Percentiles rank a stretch among this genome's conserved stretches.
Evolutionary conservation across 768 basidiomycete species (phyloP).

Genomic region (Porpolomopsis calyptriformis): DNA sequence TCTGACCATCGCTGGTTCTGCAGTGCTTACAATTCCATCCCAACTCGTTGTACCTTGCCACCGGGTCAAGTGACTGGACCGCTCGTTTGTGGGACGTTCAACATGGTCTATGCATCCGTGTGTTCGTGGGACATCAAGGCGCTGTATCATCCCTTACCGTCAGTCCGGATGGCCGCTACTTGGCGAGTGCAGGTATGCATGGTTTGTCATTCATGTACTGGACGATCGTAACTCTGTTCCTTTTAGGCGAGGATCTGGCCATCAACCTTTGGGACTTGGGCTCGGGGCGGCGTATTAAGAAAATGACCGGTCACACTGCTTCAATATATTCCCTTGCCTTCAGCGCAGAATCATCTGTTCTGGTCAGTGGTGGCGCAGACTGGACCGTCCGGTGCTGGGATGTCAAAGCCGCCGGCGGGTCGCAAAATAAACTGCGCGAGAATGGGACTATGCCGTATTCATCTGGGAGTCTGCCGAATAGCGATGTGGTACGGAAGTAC

Average conservation of each 20-base stretch:
- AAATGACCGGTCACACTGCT: slow-evolving; percentile 88
- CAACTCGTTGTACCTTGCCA: slow-evolving; percentile 93
- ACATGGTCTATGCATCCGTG: slow-evolving; percentile 82
- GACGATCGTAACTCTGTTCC: not conserved
- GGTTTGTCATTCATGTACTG: not conserved
- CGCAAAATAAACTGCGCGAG: slow-evolving; percentile 30
- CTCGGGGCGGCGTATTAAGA: slow-evolving; percentile 90
- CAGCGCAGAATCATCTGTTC: slow-evolving; percentile 80
- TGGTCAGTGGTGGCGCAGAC: slow-evolving; percentile 87
- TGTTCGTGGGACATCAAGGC: slow-evolving; percentile 93
- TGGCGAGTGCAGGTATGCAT: slow-evolving; percentile 72
- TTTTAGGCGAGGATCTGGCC: slow-evolving; percentile 78
- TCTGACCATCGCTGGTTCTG: not conserved
- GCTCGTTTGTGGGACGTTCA: slow-evolving; percentile 99
- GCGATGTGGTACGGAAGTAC: slow-evolving; percentile 24
- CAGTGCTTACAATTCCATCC: slow-evolving; percentile 96
- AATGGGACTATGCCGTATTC: slow-evolving; percentile 12
- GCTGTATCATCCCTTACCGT: slow-evolving; percentile 77
- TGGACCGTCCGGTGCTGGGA: slow-evolving; percentile 99
- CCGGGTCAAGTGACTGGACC: slow-evolving; percentile 93
- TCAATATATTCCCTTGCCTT: slow-evolving; percentile 87
- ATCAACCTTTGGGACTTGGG: slow-evolving; percentile 97
- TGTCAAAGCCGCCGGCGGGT: slow-evolving; percentile 68
- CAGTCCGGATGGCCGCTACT: slow-evolving; percentile 87
- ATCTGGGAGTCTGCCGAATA: slow-evolving; percentile 19